phyloP scores from a whole-genome alignment of 129 eudicot species.

The Helianthus tuberosus region DNA sequence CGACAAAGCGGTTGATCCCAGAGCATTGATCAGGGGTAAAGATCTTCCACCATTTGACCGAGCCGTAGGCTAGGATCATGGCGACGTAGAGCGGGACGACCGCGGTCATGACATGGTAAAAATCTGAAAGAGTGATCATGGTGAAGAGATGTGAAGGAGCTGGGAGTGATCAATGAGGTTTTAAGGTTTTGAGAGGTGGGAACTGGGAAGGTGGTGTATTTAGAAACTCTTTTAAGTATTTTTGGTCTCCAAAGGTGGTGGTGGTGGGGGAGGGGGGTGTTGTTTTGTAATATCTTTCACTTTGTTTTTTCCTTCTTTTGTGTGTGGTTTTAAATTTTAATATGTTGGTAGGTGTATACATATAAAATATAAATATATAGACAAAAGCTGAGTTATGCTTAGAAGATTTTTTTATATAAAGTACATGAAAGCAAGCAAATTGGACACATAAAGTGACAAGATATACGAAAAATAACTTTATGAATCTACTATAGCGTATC shows the following conservation, averaged over 20 bases:
- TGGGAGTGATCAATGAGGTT: not conserved
- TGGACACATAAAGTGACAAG: too few species aligned
- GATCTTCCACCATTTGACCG: too few species aligned
- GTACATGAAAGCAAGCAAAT: too few species aligned
- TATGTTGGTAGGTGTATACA: too few species aligned
- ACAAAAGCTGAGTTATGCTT: too few species aligned
- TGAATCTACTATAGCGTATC: too few species aligned
- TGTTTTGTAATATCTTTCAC: conserved; percentile 9
- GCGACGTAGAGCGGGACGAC: conserved; percentile 49
- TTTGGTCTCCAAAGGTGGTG: conserved; percentile 18
- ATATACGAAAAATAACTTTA: too few species aligned
- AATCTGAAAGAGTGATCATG: conserved; percentile 64
- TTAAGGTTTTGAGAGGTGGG: not conserved
- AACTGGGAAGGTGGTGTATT: not conserved
- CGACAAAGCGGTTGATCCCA: conserved; percentile 85
- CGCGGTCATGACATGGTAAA: conserved; percentile 89
- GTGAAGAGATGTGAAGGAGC: not conserved
- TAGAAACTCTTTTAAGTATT: not conserved
- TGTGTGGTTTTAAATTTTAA: conserved; percentile 5
- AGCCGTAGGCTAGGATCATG: too few species aligned
- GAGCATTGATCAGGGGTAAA: conserved; percentile 52
- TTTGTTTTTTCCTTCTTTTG: conserved; percentile 7
- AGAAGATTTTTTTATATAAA: too few species aligned
- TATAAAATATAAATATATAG: too few species aligned
- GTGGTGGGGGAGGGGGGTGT: not conserved